Evolutionary conservation across 257 asterid species (phyloP), one percentile per base, ranked within the genome.

Genomic region (Primulina huaijiensis): DNA sequence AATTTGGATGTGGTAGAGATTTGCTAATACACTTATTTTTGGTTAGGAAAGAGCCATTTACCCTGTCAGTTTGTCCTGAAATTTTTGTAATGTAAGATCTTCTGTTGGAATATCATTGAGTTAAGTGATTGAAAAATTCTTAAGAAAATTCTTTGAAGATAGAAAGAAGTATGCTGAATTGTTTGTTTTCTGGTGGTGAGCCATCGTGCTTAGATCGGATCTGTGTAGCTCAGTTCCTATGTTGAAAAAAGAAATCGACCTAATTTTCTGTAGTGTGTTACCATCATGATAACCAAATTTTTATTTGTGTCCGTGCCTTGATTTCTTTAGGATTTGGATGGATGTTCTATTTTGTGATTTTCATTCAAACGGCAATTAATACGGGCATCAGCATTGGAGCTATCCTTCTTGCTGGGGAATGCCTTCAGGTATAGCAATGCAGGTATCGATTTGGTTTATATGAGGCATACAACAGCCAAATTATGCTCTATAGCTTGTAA

Each of bases 331-430:
- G 99, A 23, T 85, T 95, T 1, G 99, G 96, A 3, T 85, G 97
- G 97, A 89, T 93, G 96, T 90, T 74, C 84, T 90, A 90, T 77
- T 86, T 90, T 62, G 97, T 90, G 73, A 77, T 91, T 79, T 80
- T 89, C 84, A 87, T 93, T 77, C 99, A 93, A 76, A 93, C 96
- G 2, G 89, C 97, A 23, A 86, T 93, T 59, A 93, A 93, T 64
- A 89, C 96, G 0, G 95, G 99, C 58, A 90, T 91, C 81, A 81
- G 95, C 57, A 86, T 93, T 14, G 99, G 96, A 78, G 86, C 95
- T 33, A 79, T 89, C 75, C 76, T 89, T 73, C 95, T 93, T 35
- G 95, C 96, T 2, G 97, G 97, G 61, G 82, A 93, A 83, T 90
- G 97, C 86, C 83, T 93, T 60, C 94, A 90, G 97, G 99, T 93